A percentile compares a stretch with the other conserved stretches of the same genome.
Conservation (phyloP, 2,329 filamentous ascomycete genomes). For the Arthrinium puccinioides region DNA sequence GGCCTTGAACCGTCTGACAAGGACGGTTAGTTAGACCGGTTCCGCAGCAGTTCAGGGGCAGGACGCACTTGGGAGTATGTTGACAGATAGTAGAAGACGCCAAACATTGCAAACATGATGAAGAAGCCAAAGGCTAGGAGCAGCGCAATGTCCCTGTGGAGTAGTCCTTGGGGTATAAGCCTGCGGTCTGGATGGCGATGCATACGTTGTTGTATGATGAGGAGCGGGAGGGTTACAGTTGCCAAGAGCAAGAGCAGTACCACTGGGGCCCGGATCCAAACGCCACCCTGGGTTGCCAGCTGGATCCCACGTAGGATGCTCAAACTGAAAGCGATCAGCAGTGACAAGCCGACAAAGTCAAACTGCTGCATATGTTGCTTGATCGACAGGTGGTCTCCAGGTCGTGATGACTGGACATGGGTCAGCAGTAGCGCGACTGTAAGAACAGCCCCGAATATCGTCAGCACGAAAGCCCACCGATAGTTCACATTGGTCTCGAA, state of each 20-base stretch:
- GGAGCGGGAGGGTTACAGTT: constrained; percentile 1
- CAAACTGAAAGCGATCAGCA: constrained; percentile 3
- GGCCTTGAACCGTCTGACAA: constrained; percentile 4
- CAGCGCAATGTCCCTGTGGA: constrained; percentile 4
- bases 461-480: constrained; percentile 6
- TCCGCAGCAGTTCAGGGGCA: not conserved
- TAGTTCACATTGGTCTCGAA: constrained; percentile 7
- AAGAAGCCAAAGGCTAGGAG: constrained; percentile 6
- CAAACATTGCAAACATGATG: constrained; percentile 7
- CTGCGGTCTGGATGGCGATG: constrained; percentile 2
- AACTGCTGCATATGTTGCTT: constrained; percentile 3
- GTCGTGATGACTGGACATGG: constrained; percentile 2
- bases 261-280: constrained; percentile 1
- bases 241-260: not conserved
- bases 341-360: constrained; percentile 6
- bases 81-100: constrained; percentile 6
- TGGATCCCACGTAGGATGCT: constrained; percentile 4
- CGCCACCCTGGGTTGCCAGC: constrained; percentile 4
- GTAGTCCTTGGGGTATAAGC: constrained; percentile 1
- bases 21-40: not conserved
- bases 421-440: constrained; percentile 1
- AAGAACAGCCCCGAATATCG: constrained; percentile 5
- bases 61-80: constrained; percentile 6
- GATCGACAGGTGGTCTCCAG: constrained; percentile 1
- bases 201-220: constrained; percentile 3